These are phyloP conservation scores for Populus tomentosa DNA, from an alignment of 441 rosid genomes.

Conservation along the genomic window DNA sequence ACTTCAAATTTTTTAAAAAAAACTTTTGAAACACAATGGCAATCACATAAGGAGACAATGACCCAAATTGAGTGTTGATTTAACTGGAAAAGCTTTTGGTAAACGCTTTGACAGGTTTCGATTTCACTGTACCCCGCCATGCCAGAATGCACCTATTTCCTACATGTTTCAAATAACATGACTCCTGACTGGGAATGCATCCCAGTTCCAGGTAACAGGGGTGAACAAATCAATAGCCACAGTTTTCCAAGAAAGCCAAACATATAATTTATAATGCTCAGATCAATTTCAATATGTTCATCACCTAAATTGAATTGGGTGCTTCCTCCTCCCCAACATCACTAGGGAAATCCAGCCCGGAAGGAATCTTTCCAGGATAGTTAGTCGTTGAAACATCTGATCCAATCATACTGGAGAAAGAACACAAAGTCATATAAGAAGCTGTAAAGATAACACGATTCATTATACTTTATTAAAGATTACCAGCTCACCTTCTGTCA, in stretches of 20 bases:
- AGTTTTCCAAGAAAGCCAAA: not conserved
- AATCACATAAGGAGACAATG: no score
- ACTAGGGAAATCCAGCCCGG: slow-evolving; percentile 52
- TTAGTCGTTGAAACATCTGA: slow-evolving; percentile 53
- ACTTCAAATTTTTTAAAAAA: no score
- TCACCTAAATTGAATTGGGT: slow-evolving; percentile 10
- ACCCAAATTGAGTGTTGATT: no score
- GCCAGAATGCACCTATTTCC: not conserved
- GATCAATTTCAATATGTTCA: not conserved
- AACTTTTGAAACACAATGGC: no score
- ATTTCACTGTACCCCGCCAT: not conserved
- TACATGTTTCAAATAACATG: not conserved
- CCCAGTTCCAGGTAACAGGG: not conserved
- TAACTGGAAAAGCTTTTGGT: no score
- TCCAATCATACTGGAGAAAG: slow-evolving; percentile 60
- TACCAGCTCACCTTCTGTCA: slow-evolving; percentile 54
- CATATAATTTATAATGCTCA: not conserved
- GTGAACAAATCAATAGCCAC: not conserved
- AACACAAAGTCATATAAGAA: not conserved
- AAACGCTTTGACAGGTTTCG: no score
- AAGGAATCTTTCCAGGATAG: slow-evolving; percentile 80
- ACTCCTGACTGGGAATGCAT: not conserved
- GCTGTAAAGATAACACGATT: not conserved
- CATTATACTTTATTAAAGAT: not conserved
- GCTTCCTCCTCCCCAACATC: slow-evolving; percentile 32